A percentile compares a stretch with the other conserved stretches of the same genome.
Evolutionary conservation across 129 eudicot genomes (phyloP).

Genomic region (Flaveria linearis): DNA sequence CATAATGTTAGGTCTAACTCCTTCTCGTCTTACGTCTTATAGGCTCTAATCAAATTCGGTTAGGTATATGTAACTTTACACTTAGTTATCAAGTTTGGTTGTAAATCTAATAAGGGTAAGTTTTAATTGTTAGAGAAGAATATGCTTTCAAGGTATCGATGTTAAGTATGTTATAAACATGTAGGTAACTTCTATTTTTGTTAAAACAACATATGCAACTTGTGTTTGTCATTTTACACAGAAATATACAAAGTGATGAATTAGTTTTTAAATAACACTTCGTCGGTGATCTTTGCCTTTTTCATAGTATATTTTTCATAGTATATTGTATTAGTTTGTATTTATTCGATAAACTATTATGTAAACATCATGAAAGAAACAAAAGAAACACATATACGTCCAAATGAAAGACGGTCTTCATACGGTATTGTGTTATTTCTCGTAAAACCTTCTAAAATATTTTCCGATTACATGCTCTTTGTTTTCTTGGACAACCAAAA

Average conservation of each 20-base stretch:
- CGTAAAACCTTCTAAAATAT: constrained; percentile 26
- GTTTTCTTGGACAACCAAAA: no score
- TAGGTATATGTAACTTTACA: neutral
- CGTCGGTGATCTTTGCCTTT: neutral
- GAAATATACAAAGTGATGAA: neutral
- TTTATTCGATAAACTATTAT: neutral
- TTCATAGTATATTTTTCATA: neutral
- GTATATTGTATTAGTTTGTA: neutral
- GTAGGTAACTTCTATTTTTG: no score
- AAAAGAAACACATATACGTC: constrained; percentile 4
- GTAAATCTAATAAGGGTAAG: neutral
- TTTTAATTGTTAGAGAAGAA: neutral
- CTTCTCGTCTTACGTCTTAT: constrained; percentile 15
- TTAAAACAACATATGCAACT: constrained; percentile 23
- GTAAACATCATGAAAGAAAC: constrained; percentile 23
- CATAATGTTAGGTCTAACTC: constrained; percentile 7
- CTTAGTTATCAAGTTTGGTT: neutral
- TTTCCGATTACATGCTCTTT: neutral
- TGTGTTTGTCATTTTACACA: constrained; percentile 17
- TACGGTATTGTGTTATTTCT: constrained; percentile 26
- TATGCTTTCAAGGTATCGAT: neutral
- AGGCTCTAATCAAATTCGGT: neutral
- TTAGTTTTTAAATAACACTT: constrained; percentile 6
- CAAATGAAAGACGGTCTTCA: constrained; percentile 2
- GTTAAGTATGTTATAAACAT: neutral